These are phyloP conservation scores for Ilyonectria robusta DNA, from an alignment of 2,329 filamentous ascomycete species.

Conservation along the genomic window DNA sequence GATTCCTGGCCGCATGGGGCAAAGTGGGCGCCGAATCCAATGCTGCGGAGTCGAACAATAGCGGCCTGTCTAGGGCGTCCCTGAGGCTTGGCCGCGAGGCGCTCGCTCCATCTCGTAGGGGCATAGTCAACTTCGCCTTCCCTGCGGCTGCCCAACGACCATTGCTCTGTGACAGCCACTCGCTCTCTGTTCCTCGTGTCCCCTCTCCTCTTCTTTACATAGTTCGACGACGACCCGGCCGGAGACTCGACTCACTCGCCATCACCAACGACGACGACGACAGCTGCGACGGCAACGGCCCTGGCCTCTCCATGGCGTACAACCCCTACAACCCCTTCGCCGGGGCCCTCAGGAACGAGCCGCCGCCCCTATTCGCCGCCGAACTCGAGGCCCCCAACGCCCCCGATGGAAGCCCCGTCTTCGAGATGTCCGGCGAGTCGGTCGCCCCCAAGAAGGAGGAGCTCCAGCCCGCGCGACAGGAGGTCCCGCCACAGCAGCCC, in stretches of 20 bases:
- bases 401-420: constrained; percentile 44
- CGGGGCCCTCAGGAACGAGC: constrained; percentile 27
- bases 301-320: constrained; percentile 34
- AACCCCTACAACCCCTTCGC: constrained; percentile 33
- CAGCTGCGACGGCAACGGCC: constrained; percentile 12
- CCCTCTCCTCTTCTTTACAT: constrained; percentile 7
- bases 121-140: not conserved
- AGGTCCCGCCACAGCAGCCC: constrained; percentile 14
- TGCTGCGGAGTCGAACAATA: too few species aligned
- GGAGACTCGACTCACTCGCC: not conserved
- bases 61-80: not conserved
- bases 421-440: constrained; percentile 53
- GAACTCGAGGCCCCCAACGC: constrained; percentile 50
- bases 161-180: not conserved
- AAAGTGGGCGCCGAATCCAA: too few species aligned
- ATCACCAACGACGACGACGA: not conserved
- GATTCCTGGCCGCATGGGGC: too few species aligned
- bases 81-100: not conserved
- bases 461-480: constrained; percentile 15
- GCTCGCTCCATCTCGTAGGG: constrained; percentile 1
- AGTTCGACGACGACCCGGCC: not conserved
- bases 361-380: constrained; percentile 48
- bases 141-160: constrained; percentile 2
- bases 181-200: not conserved
- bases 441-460: constrained; percentile 26